Percentiles rank a stretch among this genome's conserved stretches.
These are phyloP conservation scores for Fragaria ananassa DNA, from an alignment of 306 rosid species.

Conservation along the genomic window DNA sequence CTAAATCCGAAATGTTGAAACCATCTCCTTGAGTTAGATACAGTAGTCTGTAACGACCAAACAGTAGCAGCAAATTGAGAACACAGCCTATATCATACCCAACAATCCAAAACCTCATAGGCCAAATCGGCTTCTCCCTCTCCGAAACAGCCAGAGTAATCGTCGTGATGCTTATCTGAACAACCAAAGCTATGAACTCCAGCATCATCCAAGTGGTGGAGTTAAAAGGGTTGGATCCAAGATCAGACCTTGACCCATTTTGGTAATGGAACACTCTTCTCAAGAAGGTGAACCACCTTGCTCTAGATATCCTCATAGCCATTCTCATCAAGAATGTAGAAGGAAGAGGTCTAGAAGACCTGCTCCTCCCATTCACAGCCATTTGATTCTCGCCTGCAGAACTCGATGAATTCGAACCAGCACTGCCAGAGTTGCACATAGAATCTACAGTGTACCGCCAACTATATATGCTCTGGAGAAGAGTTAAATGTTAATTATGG, in stretches of 20 bases:
- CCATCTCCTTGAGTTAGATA: constrained; percentile 48
- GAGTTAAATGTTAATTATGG: not conserved
- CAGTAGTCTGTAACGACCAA: constrained; percentile 62
- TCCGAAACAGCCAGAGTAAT: constrained; percentile 58
- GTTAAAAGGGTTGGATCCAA: constrained; percentile 86
- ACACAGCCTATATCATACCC: constrained; percentile 83
- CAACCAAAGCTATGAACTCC: constrained; percentile 62
- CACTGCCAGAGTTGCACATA: constrained; percentile 32
- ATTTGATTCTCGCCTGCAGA: constrained; percentile 37
- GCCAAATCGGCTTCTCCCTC: constrained; percentile 90
- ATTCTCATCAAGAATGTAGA: constrained; percentile 42
- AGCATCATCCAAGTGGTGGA: constrained; percentile 80
- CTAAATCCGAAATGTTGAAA: constrained; percentile 55
- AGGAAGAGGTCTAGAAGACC: constrained; percentile 40
- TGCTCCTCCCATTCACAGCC: constrained; percentile 25
- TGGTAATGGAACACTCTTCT: constrained; percentile 96
- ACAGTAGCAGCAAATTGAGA: constrained; percentile 71
- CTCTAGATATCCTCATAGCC: constrained; percentile 89
- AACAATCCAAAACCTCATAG: constrained; percentile 88
- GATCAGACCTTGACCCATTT: constrained; percentile 79
- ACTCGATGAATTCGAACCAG: constrained; percentile 45
- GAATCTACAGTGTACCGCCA: constrained; percentile 27
- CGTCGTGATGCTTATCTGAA: constrained; percentile 58
- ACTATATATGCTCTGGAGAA: constrained; percentile 11
- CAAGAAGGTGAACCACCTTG: constrained; percentile 83